Evolutionary conservation across 495 filamentous ascomycete genomes (phyloP).

Genomic region (Penicillium paxilli): DNA sequence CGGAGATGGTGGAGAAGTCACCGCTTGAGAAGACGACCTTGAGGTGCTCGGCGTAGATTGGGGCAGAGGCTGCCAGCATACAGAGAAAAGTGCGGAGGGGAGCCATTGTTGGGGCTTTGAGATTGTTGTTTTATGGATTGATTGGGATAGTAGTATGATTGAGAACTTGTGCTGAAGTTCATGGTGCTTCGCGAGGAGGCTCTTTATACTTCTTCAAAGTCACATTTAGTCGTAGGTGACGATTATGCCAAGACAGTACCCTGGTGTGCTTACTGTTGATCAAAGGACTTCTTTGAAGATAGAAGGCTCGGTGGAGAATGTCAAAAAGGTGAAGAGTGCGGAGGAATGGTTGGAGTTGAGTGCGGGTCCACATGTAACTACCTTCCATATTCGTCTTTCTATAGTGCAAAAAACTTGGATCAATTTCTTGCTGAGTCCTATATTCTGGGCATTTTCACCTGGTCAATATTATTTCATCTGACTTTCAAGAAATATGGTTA

Average conservation of each 20-base stretch:
- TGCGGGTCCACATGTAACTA: neutral
- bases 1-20: conserved; percentile 18
- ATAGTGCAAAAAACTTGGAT: neutral
- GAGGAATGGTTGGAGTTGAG: neutral
- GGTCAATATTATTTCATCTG: neutral
- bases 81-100: conserved; percentile 11
- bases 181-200: neutral
- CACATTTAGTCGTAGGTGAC: neutral
- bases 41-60: conserved; percentile 16
- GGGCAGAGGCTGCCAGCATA: conserved; percentile 9
- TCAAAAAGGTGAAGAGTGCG: neutral
- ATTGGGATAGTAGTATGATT: too few species aligned
- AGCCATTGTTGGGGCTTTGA: conserved; percentile 2
- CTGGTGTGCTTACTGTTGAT: too few species aligned
- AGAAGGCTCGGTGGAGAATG: neutral
- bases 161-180: neutral
- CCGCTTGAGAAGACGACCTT: conserved; percentile 17
- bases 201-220: neutral
- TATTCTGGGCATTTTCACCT: too few species aligned
- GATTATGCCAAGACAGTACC: too few species aligned
- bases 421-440: neutral
- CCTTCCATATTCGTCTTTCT: neutral
- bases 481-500: neutral
- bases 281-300: neutral
- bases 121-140: neutral